Conservation (phyloP, 495 filamentous ascomycete species). For the Tuber microsphaerosporum region DNA sequence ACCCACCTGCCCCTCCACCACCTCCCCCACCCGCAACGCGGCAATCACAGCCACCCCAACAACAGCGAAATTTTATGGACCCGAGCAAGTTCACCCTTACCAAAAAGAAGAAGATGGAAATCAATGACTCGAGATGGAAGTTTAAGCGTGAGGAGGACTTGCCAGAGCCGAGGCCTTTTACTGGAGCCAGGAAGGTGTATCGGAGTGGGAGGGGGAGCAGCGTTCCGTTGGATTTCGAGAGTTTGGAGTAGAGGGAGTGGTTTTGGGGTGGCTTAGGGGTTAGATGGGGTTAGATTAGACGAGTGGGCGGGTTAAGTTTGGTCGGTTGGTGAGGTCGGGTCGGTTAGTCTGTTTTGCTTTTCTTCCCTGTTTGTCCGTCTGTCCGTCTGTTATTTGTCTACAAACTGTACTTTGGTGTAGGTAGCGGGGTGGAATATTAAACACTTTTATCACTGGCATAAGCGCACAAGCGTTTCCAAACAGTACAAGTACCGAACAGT, state of each 20-base stretch:
- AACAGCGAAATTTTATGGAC: constrained; percentile 57
- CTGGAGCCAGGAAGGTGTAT: constrained; percentile 65
- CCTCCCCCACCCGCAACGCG: constrained; percentile 39
- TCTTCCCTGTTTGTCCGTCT: background rate
- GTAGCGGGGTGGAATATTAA: background rate
- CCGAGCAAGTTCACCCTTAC: constrained; percentile 68
- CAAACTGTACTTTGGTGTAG: background rate
- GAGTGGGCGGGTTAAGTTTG: background rate
- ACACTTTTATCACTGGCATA: background rate
- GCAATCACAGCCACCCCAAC: constrained; percentile 41
- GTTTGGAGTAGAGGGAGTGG: constrained; percentile 21
- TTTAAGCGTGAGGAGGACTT: constrained; percentile 76
- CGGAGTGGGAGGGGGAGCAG: constrained; percentile 86
- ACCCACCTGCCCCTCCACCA: constrained; percentile 31
- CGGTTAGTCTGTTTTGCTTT: background rate
- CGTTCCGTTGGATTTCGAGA: constrained; percentile 73
- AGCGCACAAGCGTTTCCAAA: background rate
- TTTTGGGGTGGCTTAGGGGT: background rate
- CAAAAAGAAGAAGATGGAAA: constrained; percentile 46
- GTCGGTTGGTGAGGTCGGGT: background rate
- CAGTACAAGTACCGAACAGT: background rate
- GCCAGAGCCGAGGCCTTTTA: constrained; percentile 75
- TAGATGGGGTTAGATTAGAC: background rate
- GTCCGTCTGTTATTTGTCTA: background rate
- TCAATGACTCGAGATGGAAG: constrained; percentile 78